Conservation (phyloP, 2,329 filamentous ascomycete species). For the Colletotrichum phormii region DNA sequence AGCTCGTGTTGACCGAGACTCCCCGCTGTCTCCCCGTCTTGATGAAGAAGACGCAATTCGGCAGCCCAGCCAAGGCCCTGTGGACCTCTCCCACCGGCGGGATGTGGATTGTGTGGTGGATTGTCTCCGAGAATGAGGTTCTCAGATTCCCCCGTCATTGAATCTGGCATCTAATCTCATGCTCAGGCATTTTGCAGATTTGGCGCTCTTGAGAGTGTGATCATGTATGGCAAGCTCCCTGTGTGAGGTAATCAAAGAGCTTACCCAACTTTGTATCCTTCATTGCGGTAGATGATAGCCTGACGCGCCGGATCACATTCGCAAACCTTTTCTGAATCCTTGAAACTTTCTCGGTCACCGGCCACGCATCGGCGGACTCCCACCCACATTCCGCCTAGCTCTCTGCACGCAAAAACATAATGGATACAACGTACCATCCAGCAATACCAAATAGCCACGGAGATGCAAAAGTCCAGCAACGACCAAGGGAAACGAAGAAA, state of each 20-base stretch:
- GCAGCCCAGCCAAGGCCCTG: not conserved
- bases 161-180: too few relatives aligned
- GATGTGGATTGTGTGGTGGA: not conserved
- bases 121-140: not conserved
- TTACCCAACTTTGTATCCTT: too few relatives aligned
- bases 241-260: too few relatives aligned
- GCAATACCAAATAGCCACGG: not conserved
- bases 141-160: too few relatives aligned
- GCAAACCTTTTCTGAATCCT: not conserved
- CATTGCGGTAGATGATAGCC: too few relatives aligned
- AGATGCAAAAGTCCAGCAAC: not conserved
- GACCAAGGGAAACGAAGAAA: not conserved
- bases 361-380: not conserved
- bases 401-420: not conserved
- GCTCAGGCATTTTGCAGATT: too few relatives aligned
- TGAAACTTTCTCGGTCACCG: not conserved
- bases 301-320: too few relatives aligned
- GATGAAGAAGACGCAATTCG: not conserved
- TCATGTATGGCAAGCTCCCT: too few relatives aligned
- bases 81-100: not conserved
- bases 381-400: constrained; percentile 23
- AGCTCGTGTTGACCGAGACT: too few relatives aligned
- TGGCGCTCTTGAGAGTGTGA: too few relatives aligned
- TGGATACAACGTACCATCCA: not conserved
- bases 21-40: not conserved